phyloP scores from a whole-genome alignment of 179 eudicot species.

The Beta macrorhiza region DNA sequence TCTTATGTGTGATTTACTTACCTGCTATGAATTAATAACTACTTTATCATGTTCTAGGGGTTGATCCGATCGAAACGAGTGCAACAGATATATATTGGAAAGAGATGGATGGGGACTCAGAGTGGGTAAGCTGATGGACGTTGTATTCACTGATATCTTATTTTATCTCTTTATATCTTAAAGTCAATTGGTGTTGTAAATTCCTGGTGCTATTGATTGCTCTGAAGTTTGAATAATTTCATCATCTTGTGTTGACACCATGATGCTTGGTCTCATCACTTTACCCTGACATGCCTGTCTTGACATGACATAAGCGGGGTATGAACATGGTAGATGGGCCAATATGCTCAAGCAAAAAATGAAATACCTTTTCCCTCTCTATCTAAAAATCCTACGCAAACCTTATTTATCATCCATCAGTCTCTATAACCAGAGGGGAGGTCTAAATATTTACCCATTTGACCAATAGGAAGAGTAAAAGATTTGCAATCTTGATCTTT shows the following conservation, averaged over 20 bases:
- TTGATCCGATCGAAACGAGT: conserved; percentile 59
- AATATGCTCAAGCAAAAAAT: not conserved
- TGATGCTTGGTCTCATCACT: not conserved
- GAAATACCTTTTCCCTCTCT: not conserved
- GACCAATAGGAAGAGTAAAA: not conserved
- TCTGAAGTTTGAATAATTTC: not conserved
- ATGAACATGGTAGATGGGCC: no score
- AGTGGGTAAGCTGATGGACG: conserved; percentile 67
- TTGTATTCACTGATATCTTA: conserved; percentile 6
- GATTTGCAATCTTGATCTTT: not conserved
- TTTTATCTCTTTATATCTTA: not conserved
- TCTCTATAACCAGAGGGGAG: not conserved
- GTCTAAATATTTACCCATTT: not conserved
- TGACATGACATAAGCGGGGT: not conserved
- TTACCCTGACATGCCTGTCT: not conserved
- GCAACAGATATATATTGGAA: conserved; percentile 81
- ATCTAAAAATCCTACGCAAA: not conserved
- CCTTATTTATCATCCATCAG: not conserved
- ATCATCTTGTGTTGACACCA: conserved; percentile 7
- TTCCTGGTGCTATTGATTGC: not conserved
- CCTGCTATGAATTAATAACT: not conserved
- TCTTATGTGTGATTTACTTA: not conserved
- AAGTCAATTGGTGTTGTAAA: not conserved
- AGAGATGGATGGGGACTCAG: conserved; percentile 83
- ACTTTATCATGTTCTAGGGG: conserved; percentile 41